Conservation (phyloP, 768 basidiomycete genomes). For the Tylopilus balloui region DNA sequence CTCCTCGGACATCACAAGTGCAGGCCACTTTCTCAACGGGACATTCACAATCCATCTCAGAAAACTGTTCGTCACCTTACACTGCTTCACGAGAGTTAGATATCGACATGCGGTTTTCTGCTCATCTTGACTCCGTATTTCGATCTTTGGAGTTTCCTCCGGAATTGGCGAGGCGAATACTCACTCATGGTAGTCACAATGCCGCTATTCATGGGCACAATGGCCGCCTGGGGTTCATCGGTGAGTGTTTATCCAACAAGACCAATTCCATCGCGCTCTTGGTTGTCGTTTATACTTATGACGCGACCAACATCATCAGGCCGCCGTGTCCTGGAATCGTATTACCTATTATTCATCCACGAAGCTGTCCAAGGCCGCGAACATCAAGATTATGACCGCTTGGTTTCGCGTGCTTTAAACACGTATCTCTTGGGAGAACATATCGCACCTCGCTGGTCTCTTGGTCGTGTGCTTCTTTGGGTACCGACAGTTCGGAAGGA, state of each 20-base stretch:
- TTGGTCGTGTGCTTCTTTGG: slow-evolving; percentile 75
- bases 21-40: slow-evolving; percentile 14
- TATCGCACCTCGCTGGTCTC: slow-evolving; percentile 69
- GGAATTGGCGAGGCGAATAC: slow-evolving; percentile 64
- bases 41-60: background rate
- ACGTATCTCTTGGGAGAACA: slow-evolving; percentile 70
- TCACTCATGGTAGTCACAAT: slow-evolving; percentile 76
- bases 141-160: slow-evolving; percentile 63
- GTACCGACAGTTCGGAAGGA: slow-evolving; percentile 49
- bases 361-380: slow-evolving; percentile 45
- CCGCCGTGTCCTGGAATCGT: slow-evolving; percentile 72
- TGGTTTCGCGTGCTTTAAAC: slow-evolving; percentile 56
- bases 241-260: slow-evolving; percentile 31
- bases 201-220: slow-evolving; percentile 67
- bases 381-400: slow-evolving; percentile 53
- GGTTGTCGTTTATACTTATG: background rate
- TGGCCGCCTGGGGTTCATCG: slow-evolving; percentile 65
- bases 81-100: slow-evolving; percentile 1
- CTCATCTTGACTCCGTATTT: slow-evolving; percentile 63
- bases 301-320: slow-evolving; percentile 42
- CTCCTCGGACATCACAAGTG: slow-evolving; percentile 11
- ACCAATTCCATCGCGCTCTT: background rate
- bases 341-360: slow-evolving; percentile 67
- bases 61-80: slow-evolving; percentile 4
- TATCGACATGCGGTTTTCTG: slow-evolving; percentile 33